Base-by-base conservation (phyloP, 2,329 filamentous ascomycete species). In the Phialophora macrospora region DNA sequence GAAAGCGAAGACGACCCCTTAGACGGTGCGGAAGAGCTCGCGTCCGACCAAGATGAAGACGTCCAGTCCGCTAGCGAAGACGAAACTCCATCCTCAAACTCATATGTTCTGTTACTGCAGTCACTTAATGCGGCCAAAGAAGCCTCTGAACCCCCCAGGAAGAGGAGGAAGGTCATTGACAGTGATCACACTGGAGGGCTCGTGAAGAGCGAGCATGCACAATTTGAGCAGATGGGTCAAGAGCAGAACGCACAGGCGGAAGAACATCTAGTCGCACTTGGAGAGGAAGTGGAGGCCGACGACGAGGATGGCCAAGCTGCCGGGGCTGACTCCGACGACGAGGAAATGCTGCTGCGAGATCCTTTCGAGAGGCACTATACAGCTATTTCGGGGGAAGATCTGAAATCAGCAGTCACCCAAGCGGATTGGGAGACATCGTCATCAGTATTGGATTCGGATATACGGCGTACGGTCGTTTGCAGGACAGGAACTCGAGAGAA, bases 331-430 rank as follows among this genome's bases (percentile, higher is more conserved):
- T 73, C 71, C 14, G 63, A 73, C 9, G 76, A 78, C 51, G 84
- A 85, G 51, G 81, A 84, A 14, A 82, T 84, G 55, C 82, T 87
- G 68, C 76, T 80, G 30, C 79, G 78, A 4, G 91, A 96, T 75
- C 90, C 92, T 0, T 97, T 96, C 73, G 90, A 95, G 69, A 79
- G 81, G 7, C 94, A 97, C 77, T 96, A 96, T 75, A 86, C 87
- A 38, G 83, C 62, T 2, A 34, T 69, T 8, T 48, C 52, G 24
- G 68, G 83, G 49, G 87, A 88, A 0, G 85, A 93, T 54, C 85
- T 90, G 56, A 81, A 83, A 5, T 77, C 84, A 49, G 78, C 92
- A 7, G 79, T 83, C 1, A 83, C 65, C 77, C 80, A 22, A 11
- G 78, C 82, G 32, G 74, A 78, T 6, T 87, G 84, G 85, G 74